phyloP scores from a whole-genome alignment of 2,329 filamentous ascomycete genomes.

The Paraphoma chrysanthemicola region DNA sequence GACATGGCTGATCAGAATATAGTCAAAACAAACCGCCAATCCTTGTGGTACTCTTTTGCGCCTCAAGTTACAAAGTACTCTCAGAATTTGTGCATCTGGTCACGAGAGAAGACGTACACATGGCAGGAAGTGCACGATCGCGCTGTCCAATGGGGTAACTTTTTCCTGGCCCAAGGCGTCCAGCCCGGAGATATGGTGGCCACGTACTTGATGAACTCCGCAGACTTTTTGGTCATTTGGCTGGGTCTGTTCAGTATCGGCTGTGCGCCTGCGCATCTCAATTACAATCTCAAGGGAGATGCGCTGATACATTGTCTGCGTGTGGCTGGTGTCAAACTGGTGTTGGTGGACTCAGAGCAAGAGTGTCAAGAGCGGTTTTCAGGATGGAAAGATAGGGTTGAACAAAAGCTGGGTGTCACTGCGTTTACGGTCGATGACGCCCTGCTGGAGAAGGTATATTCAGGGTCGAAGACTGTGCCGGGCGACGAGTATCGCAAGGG shows the following conservation, averaged over 20 bases:
- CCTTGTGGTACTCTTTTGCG: slow-evolving; percentile 38
- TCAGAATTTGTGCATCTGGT: slow-evolving; percentile 69
- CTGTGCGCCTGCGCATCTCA: slow-evolving; percentile 72
- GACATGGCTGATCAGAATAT: not conserved
- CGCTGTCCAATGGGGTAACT: slow-evolving; percentile 39
- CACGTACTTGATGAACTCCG: slow-evolving; percentile 70
- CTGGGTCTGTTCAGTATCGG: slow-evolving; percentile 70
- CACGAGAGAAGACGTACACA: slow-evolving; percentile 58
- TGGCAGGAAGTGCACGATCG: slow-evolving; percentile 39
- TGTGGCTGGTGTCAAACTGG: slow-evolving; percentile 61
- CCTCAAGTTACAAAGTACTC: slow-evolving; percentile 36
- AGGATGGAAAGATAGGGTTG: slow-evolving; percentile 14
- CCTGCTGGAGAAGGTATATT: slow-evolving; percentile 27
- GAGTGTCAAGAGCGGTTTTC: slow-evolving; percentile 30
- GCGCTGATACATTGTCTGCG: slow-evolving; percentile 70
- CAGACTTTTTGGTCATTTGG: slow-evolving; percentile 72
- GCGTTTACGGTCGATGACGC: slow-evolving; percentile 21
- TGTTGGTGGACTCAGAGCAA: slow-evolving; percentile 64
- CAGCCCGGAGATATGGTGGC: slow-evolving; percentile 67
- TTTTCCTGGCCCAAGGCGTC: slow-evolving; percentile 59
- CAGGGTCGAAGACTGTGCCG: slow-evolving; percentile 46
- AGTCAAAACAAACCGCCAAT: slow-evolving; percentile 50
- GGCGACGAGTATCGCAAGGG: slow-evolving; percentile 61
- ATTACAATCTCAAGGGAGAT: slow-evolving; percentile 69
- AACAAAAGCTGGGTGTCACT: slow-evolving; percentile 30